These are phyloP conservation scores for Dunaliella primolecta DNA, from an alignment of 139 green algal genomes.

Conservation along the genomic window DNA sequence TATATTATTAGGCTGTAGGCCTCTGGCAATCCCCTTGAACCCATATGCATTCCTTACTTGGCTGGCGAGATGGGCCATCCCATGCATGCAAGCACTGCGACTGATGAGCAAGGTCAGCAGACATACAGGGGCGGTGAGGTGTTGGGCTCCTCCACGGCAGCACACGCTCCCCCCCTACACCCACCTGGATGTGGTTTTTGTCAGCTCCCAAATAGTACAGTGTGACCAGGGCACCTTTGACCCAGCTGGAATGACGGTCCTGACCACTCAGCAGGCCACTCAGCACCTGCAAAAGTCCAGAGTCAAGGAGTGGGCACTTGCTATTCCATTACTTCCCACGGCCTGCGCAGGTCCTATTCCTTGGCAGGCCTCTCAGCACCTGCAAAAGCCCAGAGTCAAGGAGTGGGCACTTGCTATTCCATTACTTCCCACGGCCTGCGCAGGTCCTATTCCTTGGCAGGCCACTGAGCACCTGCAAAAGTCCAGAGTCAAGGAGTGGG, in stretches of 20 bases:
- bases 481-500: not conserved
- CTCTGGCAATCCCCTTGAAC: too few relatives aligned
- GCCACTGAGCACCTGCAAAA: not conserved
- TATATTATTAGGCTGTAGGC: too few relatives aligned
- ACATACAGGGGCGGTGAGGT: too few relatives aligned
- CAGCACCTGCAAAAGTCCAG: not conserved
- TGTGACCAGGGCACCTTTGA: not conserved
- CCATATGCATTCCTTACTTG: too few relatives aligned
- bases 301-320: not conserved
- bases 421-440: too few relatives aligned
- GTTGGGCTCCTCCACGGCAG: too few relatives aligned
- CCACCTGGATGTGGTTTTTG: not conserved
- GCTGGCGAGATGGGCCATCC: too few relatives aligned
- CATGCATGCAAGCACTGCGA: too few relatives aligned
- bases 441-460: not conserved
- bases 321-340: too few relatives aligned
- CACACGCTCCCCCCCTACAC: too few relatives aligned
- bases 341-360: not conserved
- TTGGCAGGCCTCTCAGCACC: not conserved
- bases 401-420: too few relatives aligned
- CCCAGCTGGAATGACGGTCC: not conserved
- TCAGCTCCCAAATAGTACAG: not conserved
- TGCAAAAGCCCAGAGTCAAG: not conserved
- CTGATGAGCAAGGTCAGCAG: too few relatives aligned
- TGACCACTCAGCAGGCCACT: not conserved